Conservation (phyloP, 768 basidiomycete species). For the Mycena rebaudengoi region DNA sequence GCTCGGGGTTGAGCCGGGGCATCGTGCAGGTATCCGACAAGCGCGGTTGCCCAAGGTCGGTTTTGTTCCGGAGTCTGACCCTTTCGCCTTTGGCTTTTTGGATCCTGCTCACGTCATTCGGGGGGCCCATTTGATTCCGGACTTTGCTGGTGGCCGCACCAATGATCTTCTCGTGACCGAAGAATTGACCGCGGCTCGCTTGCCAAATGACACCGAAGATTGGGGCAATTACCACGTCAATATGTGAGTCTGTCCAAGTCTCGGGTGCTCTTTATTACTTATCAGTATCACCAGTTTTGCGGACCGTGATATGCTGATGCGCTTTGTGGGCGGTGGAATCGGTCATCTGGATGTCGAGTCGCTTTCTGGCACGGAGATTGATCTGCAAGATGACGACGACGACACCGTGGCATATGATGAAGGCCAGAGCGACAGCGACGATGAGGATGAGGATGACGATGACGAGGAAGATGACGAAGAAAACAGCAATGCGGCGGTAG, state of each 20-base stretch:
- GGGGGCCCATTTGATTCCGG: slow-evolving; percentile 46
- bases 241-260: slow-evolving; percentile 35
- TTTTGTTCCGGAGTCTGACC: slow-evolving; percentile 34
- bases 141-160: slow-evolving; percentile 29
- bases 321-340: background rate
- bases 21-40: slow-evolving; percentile 22
- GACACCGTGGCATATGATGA: no score
- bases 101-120: slow-evolving; percentile 45
- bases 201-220: slow-evolving; percentile 31
- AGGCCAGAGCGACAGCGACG: no score
- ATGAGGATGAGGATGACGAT: no score
- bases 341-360: background rate
- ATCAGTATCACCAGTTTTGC: background rate
- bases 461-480: no score
- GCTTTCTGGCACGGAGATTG: background rate
- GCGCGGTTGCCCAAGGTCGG: slow-evolving; percentile 37
- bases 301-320: slow-evolving; percentile 11
- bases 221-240: slow-evolving; percentile 42
- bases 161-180: slow-evolving; percentile 15
- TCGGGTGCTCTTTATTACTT: background rate
- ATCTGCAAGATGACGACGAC: no score
- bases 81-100: slow-evolving; percentile 46
- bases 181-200: slow-evolving; percentile 19
- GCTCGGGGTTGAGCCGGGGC: slow-evolving; percentile 24
- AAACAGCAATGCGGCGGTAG: no score